phyloP scores from a whole-genome alignment of 768 basidiomycete genomes.

The Dacryopinax primogenitus region DNA sequence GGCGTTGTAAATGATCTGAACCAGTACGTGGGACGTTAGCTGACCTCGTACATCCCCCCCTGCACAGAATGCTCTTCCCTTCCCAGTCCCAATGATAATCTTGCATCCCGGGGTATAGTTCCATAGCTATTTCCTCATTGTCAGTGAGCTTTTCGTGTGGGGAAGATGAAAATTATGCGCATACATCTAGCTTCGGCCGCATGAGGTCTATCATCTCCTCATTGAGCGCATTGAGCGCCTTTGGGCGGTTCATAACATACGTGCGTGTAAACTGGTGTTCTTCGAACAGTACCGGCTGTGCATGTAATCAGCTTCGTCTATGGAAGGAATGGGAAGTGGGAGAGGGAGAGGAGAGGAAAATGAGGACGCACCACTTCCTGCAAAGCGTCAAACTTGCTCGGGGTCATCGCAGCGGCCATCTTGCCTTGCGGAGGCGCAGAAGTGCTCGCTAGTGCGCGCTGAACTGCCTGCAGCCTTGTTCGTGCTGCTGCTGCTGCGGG shows the following conservation, averaged over 20 bases:
- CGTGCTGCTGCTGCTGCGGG: background rate
- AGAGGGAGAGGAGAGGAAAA: background rate
- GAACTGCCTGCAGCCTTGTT: background rate
- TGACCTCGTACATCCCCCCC: slow-evolving; percentile 88
- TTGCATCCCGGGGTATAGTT: slow-evolving; percentile 53
- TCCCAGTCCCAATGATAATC: slow-evolving; percentile 58
- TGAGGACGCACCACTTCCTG: background rate
- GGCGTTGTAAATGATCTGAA: background rate
- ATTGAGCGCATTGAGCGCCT: slow-evolving; percentile 72
- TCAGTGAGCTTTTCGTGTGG: background rate
- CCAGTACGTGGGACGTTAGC: slow-evolving; percentile 23
- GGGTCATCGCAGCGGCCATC: background rate
- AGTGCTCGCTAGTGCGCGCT: background rate
- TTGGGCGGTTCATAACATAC: slow-evolving; percentile 67
- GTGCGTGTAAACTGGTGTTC: slow-evolving; percentile 49
- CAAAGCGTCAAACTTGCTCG: background rate
- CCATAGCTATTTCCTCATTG: slow-evolving; percentile 48
- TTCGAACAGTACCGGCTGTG: slow-evolving; percentile 48
- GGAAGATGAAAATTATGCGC: slow-evolving; percentile 15
- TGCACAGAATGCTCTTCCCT: slow-evolving; percentile 66
- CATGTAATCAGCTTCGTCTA: no score
- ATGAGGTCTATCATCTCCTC: slow-evolving; percentile 62
- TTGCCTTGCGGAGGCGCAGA: background rate
- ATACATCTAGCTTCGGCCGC: slow-evolving; percentile 61
- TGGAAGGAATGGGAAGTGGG: no score